A percentile compares a stretch with the other conserved stretches of the same genome.
These are phyloP conservation scores for Beta vulgaris DNA, from an alignment of 148 eudicot species.

Conservation along the genomic window DNA sequence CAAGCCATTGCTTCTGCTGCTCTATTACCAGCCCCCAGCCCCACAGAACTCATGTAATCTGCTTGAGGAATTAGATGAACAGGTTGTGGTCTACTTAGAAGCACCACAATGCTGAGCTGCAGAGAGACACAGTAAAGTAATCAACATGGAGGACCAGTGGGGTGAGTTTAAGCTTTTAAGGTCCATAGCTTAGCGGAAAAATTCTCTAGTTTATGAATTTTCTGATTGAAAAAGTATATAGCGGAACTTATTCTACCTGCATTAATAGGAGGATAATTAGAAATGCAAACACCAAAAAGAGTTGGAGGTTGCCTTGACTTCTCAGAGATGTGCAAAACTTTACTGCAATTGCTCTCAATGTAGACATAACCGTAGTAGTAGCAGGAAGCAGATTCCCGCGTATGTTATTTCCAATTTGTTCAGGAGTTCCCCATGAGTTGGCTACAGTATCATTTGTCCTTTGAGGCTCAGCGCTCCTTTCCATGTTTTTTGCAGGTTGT, in stretches of 20 bases:
- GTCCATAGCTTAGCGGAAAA: neutral
- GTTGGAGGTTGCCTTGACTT: constrained; percentile 30
- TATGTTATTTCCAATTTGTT: constrained; percentile 28
- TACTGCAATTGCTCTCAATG: constrained; percentile 33
- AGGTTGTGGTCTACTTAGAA: constrained; percentile 70
- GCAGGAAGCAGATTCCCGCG: constrained; percentile 26
- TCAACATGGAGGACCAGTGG: neutral
- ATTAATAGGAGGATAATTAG: constrained; percentile 34
- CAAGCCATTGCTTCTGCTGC: constrained; percentile 47
- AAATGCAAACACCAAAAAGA: constrained; percentile 27
- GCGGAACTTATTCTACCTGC: constrained; percentile 24
- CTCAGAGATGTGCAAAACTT: constrained; percentile 28
- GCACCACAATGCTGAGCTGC: constrained; percentile 84
- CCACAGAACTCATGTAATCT: constrained; percentile 24
- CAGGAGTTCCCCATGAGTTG: constrained; percentile 23
- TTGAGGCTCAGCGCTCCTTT: constrained; percentile 31
- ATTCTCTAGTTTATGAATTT: neutral
- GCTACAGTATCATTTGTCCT: constrained; percentile 21
- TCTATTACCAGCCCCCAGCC: constrained; percentile 34
- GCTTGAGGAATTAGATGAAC: constrained; percentile 41
- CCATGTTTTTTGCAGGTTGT: constrained; percentile 29
- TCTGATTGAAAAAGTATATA: neutral
- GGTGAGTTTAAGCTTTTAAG: neutral
- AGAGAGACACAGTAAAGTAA: constrained; percentile 7
- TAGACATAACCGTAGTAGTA: constrained; percentile 36